These are phyloP conservation scores for Diplocarpon mali DNA, from an alignment of 2,329 filamentous ascomycete species.

Conservation along the genomic window DNA sequence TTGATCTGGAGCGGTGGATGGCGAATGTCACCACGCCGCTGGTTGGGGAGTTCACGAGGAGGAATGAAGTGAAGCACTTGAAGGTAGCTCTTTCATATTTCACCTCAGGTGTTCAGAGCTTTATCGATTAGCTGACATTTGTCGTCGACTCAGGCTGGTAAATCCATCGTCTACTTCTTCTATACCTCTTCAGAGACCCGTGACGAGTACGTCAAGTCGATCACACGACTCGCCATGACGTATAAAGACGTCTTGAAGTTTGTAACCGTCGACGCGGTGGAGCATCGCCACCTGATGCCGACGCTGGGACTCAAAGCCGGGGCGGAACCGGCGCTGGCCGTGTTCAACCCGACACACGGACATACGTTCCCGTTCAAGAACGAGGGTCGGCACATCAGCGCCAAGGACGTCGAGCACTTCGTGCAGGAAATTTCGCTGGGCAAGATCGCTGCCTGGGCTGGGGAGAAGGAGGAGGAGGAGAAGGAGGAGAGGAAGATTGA, in stretches of 20 bases:
- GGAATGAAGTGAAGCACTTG: slow-evolving; percentile 34
- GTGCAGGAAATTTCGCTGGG: slow-evolving; percentile 34
- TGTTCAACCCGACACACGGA: slow-evolving; percentile 35
- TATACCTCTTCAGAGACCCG: slow-evolving; percentile 24
- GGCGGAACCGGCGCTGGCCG: slow-evolving; percentile 28
- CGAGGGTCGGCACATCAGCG: slow-evolving; percentile 21
- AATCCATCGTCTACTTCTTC: slow-evolving; percentile 32
- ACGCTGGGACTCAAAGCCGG: slow-evolving; percentile 30
- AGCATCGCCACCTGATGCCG: slow-evolving; percentile 35
- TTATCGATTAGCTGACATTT: not conserved
- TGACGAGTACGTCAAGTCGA: slow-evolving; percentile 27
- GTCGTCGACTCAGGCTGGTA: slow-evolving; percentile 26
- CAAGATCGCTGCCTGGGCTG: slow-evolving; percentile 3
- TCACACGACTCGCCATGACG: slow-evolving; percentile 34
- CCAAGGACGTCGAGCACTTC: slow-evolving; percentile 32
- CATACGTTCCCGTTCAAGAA: slow-evolving; percentile 33
- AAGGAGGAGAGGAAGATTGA: not conserved
- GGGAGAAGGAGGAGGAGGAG: not conserved
- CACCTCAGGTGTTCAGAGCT: not conserved
- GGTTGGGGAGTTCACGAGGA: slow-evolving; percentile 35
- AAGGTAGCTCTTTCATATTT: slow-evolving; percentile 23
- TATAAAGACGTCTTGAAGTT: slow-evolving; percentile 38
- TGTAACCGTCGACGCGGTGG: slow-evolving; percentile 34
- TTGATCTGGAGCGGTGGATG: slow-evolving; percentile 31
- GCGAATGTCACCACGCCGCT: slow-evolving; percentile 30